Evolutionary conservation across 805 yeast genomes (phyloP), one percentile per base, ranked within the genome.

Genomic region (Lipomyces sp.): DNA sequence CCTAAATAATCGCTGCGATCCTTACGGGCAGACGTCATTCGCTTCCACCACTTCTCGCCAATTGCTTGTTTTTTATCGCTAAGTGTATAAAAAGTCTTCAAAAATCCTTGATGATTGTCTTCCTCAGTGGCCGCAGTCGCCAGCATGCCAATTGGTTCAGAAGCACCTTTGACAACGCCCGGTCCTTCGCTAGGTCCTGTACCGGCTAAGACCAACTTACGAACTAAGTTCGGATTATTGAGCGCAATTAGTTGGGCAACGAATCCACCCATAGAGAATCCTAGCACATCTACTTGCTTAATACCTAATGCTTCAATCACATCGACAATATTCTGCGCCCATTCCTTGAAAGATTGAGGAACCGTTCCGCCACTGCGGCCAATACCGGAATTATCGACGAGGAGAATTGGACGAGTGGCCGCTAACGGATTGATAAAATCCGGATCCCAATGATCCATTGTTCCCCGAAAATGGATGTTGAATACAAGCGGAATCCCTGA

Each of bases 351-450:
- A 30, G 54, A 24, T 24, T 7, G 4, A 13, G 33, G 32, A 11
- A 50, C 13, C 33, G 18, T 32, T 30, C 54, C 54, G 33, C 32
- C 7, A 50, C 29, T 15, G 10, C 33, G 30, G 24, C 54, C 54
- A n/a, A 50, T 32, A 3, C 54, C 54, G 8, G 54, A 50, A 30
- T 50, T 24, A 32, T 50, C 54, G 33, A 50, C 4, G 54, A 50
- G 54, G 15, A 50, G 18, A n/a, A 50, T 13, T 4, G 54, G 54
- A 24, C 54, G 54, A 4, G 32, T 24, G 6, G 54, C 24, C 15
- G 45, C 45, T 30, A 50, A 18, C 4, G 30, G 30, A 15, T 50
- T 50, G 10, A 50, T 30, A 11, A 50, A 11, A 50, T 8, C 11
- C 6, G 54, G 54, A 11, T 50, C 54, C 54, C 54, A 50, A 8